A percentile compares a stretch with the other conserved stretches of the same genome.
Conservation (phyloP, 2,329 filamentous ascomycete species). For the Canariomyces notabilis region DNA sequence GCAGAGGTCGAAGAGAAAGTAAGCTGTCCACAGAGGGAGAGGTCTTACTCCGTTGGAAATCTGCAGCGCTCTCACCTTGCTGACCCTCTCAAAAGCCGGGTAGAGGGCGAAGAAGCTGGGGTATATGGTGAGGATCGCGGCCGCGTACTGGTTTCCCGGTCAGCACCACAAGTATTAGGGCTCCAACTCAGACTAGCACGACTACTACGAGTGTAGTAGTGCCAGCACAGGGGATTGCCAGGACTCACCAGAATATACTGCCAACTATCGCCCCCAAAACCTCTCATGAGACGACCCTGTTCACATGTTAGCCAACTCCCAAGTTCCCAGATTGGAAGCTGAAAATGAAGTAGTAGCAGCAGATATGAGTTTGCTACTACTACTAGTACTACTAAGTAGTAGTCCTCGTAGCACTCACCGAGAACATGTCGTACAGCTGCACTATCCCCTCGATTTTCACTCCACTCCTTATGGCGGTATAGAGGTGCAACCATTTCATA, state of each 20-base stretch:
- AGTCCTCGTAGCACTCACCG: too few species aligned
- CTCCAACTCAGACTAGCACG: too few species aligned
- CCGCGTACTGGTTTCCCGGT: constrained; percentile 9
- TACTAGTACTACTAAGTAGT: not conserved
- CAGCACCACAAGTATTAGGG: too few species aligned
- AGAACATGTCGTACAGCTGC: too few species aligned
- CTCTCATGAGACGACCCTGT: not conserved
- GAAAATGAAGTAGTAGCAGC: too few species aligned
- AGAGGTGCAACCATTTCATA: constrained; percentile 16
- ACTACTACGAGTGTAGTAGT: too few species aligned
- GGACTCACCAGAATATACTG: constrained; percentile 22
- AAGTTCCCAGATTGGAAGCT: too few species aligned
- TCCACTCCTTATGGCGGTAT: constrained; percentile 9
- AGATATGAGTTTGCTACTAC: too few species aligned
- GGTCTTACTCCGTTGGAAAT: constrained; percentile 65
- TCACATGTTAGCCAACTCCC: not conserved
- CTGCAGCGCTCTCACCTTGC: constrained; percentile 59
- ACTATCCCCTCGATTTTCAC: constrained; percentile 6
- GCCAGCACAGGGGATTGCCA: not conserved
- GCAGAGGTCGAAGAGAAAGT: constrained; percentile 58
- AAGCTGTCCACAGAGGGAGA: constrained; percentile 59
- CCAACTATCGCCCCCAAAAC: constrained; percentile 10
- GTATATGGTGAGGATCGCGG: constrained; percentile 49
- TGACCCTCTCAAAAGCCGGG: constrained; percentile 56
- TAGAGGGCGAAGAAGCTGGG: constrained; percentile 64